phyloP scores from a whole-genome alignment of 208 protist species.

The Acanthamoeba royreba region DNA sequence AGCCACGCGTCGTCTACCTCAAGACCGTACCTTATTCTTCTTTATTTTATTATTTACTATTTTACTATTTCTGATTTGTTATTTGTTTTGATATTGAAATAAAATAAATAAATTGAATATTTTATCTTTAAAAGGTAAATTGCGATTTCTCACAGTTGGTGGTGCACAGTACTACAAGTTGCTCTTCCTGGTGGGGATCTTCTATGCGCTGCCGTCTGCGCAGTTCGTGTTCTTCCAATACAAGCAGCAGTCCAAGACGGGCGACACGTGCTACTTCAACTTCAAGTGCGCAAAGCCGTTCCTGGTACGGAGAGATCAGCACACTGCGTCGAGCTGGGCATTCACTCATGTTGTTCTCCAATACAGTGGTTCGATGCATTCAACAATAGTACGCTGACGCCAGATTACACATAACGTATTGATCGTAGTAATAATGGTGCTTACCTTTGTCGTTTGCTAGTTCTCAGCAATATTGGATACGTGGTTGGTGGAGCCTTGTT shows the following conservation, averaged over 20 bases:
- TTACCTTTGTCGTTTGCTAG: background rate
- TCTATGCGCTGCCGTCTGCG: conserved; percentile 6
- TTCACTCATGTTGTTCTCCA: no score
- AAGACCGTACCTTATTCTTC: background rate
- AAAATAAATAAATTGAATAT: no score
- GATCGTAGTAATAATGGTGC: background rate
- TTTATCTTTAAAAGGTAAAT: background rate
- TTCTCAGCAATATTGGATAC: conserved; percentile 14
- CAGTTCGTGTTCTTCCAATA: conserved; percentile 42
- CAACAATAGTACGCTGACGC: background rate
- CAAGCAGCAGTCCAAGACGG: background rate
- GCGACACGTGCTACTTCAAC: background rate
- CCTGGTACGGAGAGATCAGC: no score
- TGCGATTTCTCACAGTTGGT: background rate
- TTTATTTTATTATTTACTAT: background rate
- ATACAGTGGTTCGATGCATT: conserved; percentile 26
- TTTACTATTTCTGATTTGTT: background rate
- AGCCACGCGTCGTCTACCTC: background rate
- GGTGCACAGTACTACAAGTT: background rate
- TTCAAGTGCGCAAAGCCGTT: conserved; percentile 8
- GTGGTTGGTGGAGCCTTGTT: background rate
- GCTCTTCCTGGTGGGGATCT: conserved; percentile 10
- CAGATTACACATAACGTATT: background rate
- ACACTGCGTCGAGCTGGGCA: no score
- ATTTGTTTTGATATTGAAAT: background rate